Conservation (phyloP, 2,329 filamentous ascomycete species). For the Myriosclerotinia scirpicola region DNA sequence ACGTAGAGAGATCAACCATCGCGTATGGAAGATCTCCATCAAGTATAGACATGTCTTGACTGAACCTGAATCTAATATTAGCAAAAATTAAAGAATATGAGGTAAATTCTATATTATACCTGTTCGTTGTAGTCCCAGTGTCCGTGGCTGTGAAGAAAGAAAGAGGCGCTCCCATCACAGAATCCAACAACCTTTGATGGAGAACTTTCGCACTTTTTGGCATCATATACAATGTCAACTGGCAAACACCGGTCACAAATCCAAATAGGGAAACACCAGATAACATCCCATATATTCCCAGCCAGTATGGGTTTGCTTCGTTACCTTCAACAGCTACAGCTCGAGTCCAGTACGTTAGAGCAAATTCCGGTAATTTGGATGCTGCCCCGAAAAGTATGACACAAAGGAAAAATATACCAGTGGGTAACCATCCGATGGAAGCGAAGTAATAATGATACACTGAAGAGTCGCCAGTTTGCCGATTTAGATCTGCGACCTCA, state of each 20-base stretch:
- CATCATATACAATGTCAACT: conserved; percentile 53
- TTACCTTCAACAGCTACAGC: conserved; percentile 19
- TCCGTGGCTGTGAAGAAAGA: conserved; percentile 35
- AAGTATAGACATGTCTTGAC: conserved; percentile 34
- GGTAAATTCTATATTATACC: conserved; percentile 19
- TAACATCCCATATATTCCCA: conserved; percentile 19
- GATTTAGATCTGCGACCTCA: conserved; percentile 2
- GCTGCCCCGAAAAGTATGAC: conserved; percentile 24
- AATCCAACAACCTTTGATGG: conserved; percentile 49
- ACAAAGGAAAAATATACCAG: conserved; percentile 19
- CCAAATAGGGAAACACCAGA: conserved; percentile 15
- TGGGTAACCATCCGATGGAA: conserved; percentile 32
- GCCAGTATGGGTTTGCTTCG: conserved; percentile 14
- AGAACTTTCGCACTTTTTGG: conserved; percentile 51
- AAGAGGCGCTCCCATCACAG: conserved; percentile 47
- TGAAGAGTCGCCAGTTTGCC: conserved; percentile 33
- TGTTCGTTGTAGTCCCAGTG: conserved; percentile 30
- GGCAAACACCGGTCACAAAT: conserved; percentile 1
- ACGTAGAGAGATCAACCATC: conserved; percentile 25
- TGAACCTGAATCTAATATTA: conserved; percentile 26
- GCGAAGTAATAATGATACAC: conserved; percentile 38
- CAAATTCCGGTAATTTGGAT: conserved; percentile 30
- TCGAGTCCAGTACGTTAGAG: conserved; percentile 27
- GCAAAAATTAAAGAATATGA: not conserved
- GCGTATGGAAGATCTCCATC: conserved; percentile 35